Conservation (phyloP, 805 yeast genomes). For the Wickerhamiella occidentalis region DNA sequence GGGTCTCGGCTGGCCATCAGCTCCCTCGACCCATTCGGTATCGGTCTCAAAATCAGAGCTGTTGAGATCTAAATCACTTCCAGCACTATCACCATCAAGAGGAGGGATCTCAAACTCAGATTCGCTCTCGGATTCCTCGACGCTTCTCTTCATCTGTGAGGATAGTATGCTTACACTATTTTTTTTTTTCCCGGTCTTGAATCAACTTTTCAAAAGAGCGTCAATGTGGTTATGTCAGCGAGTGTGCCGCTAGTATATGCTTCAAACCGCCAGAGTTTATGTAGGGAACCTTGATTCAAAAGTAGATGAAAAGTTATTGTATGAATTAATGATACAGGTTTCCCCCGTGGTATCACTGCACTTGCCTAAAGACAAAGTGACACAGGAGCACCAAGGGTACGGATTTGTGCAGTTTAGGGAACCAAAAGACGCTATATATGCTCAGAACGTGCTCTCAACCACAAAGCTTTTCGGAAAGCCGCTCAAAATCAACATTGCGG, state of each 20-base stretch:
- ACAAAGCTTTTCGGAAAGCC: constrained; percentile 48
- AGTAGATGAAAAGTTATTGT: constrained; percentile 58
- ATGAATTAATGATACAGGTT: constrained; percentile 74
- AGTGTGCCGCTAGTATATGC: neutral
- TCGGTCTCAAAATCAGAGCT: constrained; percentile 27
- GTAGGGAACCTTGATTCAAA: constrained; percentile 72
- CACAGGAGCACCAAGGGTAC: constrained; percentile 66
- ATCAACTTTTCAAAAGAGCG: neutral
- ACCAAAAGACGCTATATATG: constrained; percentile 58
- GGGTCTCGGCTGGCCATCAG: constrained; percentile 69
- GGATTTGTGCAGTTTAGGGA: constrained; percentile 69
- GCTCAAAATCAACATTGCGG: constrained; percentile 45
- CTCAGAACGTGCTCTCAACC: constrained; percentile 46
- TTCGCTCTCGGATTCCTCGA: constrained; percentile 15
- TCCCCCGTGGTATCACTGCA: constrained; percentile 62
- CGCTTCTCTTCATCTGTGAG: constrained; percentile 11
- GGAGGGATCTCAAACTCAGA: constrained; percentile 22
- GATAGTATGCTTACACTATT: constrained; percentile 1
- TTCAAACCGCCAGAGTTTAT: constrained; percentile 32
- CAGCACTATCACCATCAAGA: constrained; percentile 30
- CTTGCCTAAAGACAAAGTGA: constrained; percentile 68
- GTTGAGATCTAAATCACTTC: constrained; percentile 45
- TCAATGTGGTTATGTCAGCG: neutral
- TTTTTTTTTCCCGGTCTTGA: neutral
- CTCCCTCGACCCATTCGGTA: constrained; percentile 29